phyloP scores from a whole-genome alignment of 352 stramenopile genomes.

The Phytophthora agathidicida region DNA sequence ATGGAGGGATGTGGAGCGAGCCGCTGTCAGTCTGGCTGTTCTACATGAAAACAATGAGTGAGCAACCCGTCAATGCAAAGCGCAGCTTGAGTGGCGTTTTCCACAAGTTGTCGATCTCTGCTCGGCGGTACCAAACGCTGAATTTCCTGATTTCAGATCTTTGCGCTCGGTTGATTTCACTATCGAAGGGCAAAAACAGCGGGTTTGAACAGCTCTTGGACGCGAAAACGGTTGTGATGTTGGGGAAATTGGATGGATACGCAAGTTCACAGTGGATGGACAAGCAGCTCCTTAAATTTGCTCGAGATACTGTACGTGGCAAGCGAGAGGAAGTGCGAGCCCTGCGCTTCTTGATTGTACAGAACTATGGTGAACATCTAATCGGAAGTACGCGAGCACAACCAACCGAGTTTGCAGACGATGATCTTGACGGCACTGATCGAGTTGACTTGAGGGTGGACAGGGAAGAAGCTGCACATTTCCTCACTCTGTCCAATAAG shows the following conservation, averaged over 20 bases:
- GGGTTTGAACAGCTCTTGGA: conserved; percentile 54
- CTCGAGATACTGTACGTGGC: conserved; percentile 35
- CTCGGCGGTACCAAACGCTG: conserved; percentile 73
- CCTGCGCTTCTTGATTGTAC: conserved; percentile 71
- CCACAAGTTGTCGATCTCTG: conserved; percentile 63
- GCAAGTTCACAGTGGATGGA: conserved; percentile 68
- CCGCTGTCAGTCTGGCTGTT: conserved; percentile 75
- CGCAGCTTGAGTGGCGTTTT: conserved; percentile 49
- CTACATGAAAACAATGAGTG: conserved; percentile 61
- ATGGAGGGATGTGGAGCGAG: conserved; percentile 77
- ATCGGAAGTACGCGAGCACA: conserved; percentile 49
- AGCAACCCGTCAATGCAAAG: conserved; percentile 50
- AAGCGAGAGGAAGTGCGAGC: conserved; percentile 46
- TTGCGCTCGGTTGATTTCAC: conserved; percentile 61
- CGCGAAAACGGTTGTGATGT: conserved; percentile 49
- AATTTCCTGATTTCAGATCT: conserved; percentile 84
- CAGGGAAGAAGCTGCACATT: conserved; percentile 44
- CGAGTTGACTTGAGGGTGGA: conserved; percentile 62
- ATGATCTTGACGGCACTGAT: conserved; percentile 54
- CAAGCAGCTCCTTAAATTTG: conserved; percentile 52
- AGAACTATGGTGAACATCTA: conserved; percentile 79
- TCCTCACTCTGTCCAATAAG: conserved; percentile 48
- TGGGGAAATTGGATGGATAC: conserved; percentile 61
- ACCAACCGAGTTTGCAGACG: conserved; percentile 43
- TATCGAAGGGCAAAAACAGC: conserved; percentile 46